Conservation (phyloP, 176 grass and related monocot species). For the Hyparrhenia diplandra region DNA sequence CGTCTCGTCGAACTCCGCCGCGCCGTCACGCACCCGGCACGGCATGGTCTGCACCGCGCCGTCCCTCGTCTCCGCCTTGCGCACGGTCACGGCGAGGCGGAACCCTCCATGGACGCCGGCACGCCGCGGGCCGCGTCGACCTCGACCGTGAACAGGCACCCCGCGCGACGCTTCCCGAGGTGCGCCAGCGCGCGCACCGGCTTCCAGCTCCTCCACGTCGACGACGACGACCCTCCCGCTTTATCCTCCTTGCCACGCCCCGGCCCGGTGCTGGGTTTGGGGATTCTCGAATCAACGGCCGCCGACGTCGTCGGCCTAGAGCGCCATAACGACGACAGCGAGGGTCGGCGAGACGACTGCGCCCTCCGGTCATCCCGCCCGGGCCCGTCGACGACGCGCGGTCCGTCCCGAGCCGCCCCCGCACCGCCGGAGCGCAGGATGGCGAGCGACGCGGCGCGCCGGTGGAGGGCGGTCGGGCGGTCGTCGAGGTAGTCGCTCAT, state of each 20-base stretch:
- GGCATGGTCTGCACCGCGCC: slow-evolving; percentile 74
- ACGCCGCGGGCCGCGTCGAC: slow-evolving; percentile 40
- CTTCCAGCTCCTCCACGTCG: slow-evolving; percentile 56
- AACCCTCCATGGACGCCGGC: slow-evolving; percentile 51
- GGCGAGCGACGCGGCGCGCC: slow-evolving; percentile 34
- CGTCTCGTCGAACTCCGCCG: slow-evolving; percentile 74
- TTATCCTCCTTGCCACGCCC: slow-evolving; percentile 15
- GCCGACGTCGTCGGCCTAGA: not conserved
- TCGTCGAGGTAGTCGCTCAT: slow-evolving; percentile 37
- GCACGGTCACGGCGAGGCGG: slow-evolving; percentile 59
- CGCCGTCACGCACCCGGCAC: slow-evolving; percentile 35
- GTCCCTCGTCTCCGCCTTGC: slow-evolving; percentile 55
- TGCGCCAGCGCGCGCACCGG: slow-evolving; percentile 68
- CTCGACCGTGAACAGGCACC: slow-evolving; percentile 75
- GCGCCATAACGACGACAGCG: slow-evolving; percentile 21
- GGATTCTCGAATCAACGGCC: no score
- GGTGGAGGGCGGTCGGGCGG: not conserved
- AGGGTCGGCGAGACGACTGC: slow-evolving; percentile 26
- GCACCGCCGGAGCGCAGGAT: slow-evolving; percentile 34
- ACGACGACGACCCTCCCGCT: not conserved
- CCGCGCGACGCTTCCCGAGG: slow-evolving; percentile 60
- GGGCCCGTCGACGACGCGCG: not conserved
- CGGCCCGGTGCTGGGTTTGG: no score
- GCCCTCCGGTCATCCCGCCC: slow-evolving; percentile 20
- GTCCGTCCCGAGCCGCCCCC: not conserved